Evolutionary conservation across 164 flowering plant genomes (phyloP).

Genomic region (Aristolochia fimbriata): DNA sequence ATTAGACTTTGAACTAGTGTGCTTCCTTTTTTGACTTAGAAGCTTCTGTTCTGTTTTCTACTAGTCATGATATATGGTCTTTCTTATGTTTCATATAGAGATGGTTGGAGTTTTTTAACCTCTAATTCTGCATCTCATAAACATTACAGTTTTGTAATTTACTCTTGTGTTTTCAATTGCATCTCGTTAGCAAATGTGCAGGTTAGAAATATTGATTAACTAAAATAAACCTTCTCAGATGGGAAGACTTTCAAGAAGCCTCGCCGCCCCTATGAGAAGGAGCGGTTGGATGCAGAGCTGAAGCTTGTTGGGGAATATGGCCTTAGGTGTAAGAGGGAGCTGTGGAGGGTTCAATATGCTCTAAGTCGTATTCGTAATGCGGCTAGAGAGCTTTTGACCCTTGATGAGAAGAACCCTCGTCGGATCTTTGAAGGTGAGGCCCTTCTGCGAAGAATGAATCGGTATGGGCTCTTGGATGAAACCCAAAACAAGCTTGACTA

Average conservation of each 20-base stretch:
- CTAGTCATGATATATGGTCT: too few relatives aligned
- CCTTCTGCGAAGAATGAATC: constrained; percentile 51
- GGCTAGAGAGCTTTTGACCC: constrained; percentile 50
- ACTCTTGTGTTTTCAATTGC: background rate
- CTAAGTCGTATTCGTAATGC: constrained; percentile 54
- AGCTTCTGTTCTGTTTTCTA: too few relatives aligned
- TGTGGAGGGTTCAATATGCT: constrained; percentile 65
- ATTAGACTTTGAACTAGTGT: too few relatives aligned
- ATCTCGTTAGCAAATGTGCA: background rate
- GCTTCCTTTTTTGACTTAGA: too few relatives aligned
- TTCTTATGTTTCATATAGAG: too few relatives aligned
- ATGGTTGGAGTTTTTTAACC: too few relatives aligned
- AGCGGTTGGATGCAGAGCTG: constrained; percentile 57
- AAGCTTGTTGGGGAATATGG: constrained; percentile 64
- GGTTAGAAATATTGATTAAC: background rate
- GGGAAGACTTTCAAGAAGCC: constrained; percentile 68
- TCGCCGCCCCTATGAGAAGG: constrained; percentile 61
- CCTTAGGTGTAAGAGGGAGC: constrained; percentile 54
- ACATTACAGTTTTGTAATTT: too few relatives aligned
- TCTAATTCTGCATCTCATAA: too few relatives aligned
- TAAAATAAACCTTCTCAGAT: constrained; percentile 19
- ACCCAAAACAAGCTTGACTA: constrained; percentile 70
- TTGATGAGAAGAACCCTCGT: constrained; percentile 52
- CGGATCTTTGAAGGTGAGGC: constrained; percentile 67
- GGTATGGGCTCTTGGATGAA: constrained; percentile 58